Evolutionary conservation across 2,329 filamentous ascomycete genomes (phyloP), one percentile per base, ranked within the genome.

Genomic region (Fusarium floridanum): DNA sequence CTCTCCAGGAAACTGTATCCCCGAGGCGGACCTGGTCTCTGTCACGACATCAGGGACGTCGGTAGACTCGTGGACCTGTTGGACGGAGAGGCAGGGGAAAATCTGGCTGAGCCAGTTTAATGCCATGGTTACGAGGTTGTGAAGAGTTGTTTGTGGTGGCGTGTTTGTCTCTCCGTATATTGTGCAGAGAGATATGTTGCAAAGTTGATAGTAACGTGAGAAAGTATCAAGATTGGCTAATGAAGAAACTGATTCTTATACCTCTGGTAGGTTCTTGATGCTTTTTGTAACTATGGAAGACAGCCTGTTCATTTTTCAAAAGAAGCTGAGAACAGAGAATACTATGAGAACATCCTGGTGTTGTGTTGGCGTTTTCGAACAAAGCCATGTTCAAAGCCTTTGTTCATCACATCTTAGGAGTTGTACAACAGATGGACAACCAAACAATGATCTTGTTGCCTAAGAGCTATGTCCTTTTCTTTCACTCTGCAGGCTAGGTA

Each of bases 381-480:
- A 72, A 71, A 37, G 59, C 16, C n/a, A 10, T 41, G 34, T 20
- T 27, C 41, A 64, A 61, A 34, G 36, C 24, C 63, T 66, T 71
- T 76, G 61, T 75, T 64, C 64, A 32, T n/a, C 16, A n/a, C 8
- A 22, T 12, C 48, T 59, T 10, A 32, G 4, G 14, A 34, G 24
- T 29, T 64, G 27, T 43, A 39, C 24, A 41, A 14, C 11, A 37
- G 16, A 37, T 29, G 34, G 29, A 27, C 16, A 59, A 16, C 17
- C 53, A 39, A 62, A 61, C 60, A 32, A 24, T 29, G 45, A 34
- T 27, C 4, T 53, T 53, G 7, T 55, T 55, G 50, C 27, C 24
- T 24, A 16, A 63, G 43, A n/a, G 29, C 22, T 37, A 22, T 20
- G 34, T n/a, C 17, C 16, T 50, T 17, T 20, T 7, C 17, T 53